phyloP scores from a whole-genome alignment of 768 basidiomycete species.

The Trametes coccinea region DNA sequence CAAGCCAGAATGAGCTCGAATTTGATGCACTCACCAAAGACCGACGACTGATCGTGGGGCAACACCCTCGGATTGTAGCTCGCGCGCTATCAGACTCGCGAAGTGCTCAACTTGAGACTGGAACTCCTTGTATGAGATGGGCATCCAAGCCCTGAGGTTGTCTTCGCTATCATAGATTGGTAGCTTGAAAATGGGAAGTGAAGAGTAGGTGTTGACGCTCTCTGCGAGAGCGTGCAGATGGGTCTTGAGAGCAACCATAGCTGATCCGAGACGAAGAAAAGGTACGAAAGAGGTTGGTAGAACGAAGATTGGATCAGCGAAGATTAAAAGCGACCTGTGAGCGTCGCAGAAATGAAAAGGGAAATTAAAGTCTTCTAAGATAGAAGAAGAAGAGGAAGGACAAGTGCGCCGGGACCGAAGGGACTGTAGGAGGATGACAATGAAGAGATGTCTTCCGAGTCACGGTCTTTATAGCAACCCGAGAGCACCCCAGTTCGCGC shows the following conservation, averaged over 20 bases:
- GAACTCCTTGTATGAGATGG: conserved; percentile 64
- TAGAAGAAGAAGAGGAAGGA: conserved; percentile 8
- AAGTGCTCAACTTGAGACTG: conserved; percentile 57
- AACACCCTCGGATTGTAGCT: conserved; percentile 45
- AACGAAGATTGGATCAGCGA: background rate
- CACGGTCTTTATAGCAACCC: conserved; percentile 4
- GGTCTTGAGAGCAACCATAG: conserved; percentile 33
- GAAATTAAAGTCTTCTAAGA: conserved; percentile 17
- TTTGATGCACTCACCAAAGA: conserved; percentile 55
- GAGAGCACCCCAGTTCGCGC: background rate
- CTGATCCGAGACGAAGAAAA: background rate
- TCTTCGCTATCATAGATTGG: conserved; percentile 38
- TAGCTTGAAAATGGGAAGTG: conserved; percentile 54
- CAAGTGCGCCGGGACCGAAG: conserved; percentile 13
- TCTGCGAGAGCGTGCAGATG: conserved; percentile 63
- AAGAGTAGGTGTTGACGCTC: conserved; percentile 46
- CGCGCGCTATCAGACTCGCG: conserved; percentile 56
- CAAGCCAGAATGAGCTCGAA: background rate
- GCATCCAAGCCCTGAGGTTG: conserved; percentile 51
- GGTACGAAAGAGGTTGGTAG: background rate
- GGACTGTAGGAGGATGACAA: conserved; percentile 9
- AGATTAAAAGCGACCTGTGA: conserved; percentile 11
- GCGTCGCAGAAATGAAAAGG: background rate
- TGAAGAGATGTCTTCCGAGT: conserved; percentile 2
- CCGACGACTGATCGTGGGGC: conserved; percentile 59